Evolutionary conservation across 73 alveolate genomes (phyloP).

Genomic region (Paramecium sonneborni): DNA sequence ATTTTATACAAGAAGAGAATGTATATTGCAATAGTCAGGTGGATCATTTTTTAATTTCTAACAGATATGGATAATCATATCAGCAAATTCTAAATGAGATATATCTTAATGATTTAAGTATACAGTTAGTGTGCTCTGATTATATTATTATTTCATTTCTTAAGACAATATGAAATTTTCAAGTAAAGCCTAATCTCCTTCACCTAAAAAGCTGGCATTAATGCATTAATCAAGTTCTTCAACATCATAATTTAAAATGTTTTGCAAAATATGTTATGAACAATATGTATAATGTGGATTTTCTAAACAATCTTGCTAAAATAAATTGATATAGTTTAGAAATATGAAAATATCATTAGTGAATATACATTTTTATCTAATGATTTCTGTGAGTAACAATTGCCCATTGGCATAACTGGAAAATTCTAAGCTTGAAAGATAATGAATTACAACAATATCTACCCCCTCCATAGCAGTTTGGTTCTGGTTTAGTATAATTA

Average conservation of each 20-base stretch:
- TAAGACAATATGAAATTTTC: background rate
- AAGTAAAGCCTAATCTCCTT: background rate
- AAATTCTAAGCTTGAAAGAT: background rate
- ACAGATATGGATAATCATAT: background rate
- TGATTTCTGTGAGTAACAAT: background rate
- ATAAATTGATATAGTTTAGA: background rate
- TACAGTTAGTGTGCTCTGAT: background rate
- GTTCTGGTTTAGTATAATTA: background rate
- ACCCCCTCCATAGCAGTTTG: slow-evolving; percentile 29
- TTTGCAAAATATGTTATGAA: background rate
- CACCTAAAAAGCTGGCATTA: background rate
- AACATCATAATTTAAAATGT: background rate
- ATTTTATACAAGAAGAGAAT: background rate
- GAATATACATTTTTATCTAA: background rate
- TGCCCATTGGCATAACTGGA: background rate
- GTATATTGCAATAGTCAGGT: background rate
- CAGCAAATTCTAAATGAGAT: background rate
- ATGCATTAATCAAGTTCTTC: background rate
- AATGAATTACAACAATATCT: slow-evolving; percentile 18
- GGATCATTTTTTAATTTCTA: background rate
- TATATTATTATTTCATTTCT: background rate
- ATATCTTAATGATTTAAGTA: background rate
- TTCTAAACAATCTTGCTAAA: background rate
- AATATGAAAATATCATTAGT: background rate
- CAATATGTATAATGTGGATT: background rate